Evolutionary conservation across 371 early-diverging fungal genomes (phyloP), one percentile per base, ranked within the genome.

Genomic region (Mortierella sp.): DNA sequence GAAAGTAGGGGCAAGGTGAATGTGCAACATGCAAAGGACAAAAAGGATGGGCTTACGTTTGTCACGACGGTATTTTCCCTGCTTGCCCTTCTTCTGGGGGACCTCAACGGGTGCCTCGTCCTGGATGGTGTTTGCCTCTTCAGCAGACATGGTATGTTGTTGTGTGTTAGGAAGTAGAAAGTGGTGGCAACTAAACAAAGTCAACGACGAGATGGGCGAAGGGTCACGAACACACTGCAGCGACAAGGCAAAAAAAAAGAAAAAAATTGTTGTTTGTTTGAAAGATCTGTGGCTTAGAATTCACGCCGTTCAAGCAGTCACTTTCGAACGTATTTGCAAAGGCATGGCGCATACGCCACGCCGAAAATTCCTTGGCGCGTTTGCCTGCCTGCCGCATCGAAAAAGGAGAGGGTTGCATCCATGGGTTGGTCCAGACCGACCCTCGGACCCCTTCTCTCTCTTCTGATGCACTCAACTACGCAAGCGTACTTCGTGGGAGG

Each of bases 11-110:
- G 32, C 35, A 18, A 3, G 3, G 14, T 4, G 29, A 11, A 46
- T 75, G 63, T 10, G 63, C 6, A 8, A 38, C 21, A 68, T 41
- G 65, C 29, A 75, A 21, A 10, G 27, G 29, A 54, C 7, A 16
- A 7, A 16, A 10, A 32, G 4, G 21, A 11, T 35, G 35, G 2
- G 72, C 90, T 74, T 87, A 92, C 92, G 92, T 76, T 92, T 92
- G 71, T 92, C 92, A 58, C 90, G 75, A 55, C 92, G 75, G 82
- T 91, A 92, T 87, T 90, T 90, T 27, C 89, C 89, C 82, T 89
- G 89, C 77, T 92, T 92, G 21, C 86, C 89, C 80, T 90, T 88
- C 75, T 78, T 81, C 75, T 85, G 86, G 48, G 86, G 77, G 21
- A 65, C 77, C 51, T 85, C 82, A 29, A 79, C 81, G n/a, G 75